phyloP scores from a whole-genome alignment of 495 filamentous ascomycete genomes.

The Penicillium silybi region DNA sequence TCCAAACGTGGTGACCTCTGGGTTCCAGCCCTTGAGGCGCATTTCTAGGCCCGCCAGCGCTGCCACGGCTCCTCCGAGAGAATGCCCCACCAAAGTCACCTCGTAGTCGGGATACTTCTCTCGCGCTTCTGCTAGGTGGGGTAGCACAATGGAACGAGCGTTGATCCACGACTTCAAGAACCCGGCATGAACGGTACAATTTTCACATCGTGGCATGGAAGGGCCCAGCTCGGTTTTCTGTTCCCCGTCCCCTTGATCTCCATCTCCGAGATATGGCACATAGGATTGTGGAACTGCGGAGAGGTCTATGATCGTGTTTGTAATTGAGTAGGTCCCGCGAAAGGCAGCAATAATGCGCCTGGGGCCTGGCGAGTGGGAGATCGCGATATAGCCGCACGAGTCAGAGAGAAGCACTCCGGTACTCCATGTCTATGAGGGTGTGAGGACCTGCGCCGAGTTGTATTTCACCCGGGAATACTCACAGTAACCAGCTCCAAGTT shows the following conservation, averaged over 20 bases:
- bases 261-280: conserved; percentile 66
- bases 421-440: conserved; percentile 66
- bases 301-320: conserved; percentile 85
- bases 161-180: conserved; percentile 81
- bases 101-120: conserved; percentile 63
- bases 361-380: conserved; percentile 62
- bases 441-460: background rate
- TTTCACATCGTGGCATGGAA: conserved; percentile 49
- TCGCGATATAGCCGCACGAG: conserved; percentile 88
- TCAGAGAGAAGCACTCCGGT: conserved; percentile 84
- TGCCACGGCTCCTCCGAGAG: conserved; percentile 88
- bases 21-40: conserved; percentile 60
- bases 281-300: conserved; percentile 86
- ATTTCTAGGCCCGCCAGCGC: conserved; percentile 81
- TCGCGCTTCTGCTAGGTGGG: conserved; percentile 51
- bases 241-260: conserved; percentile 18
- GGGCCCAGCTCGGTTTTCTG: background rate
- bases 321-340: conserved; percentile 87
- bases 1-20: conserved; percentile 84
- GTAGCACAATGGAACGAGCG: conserved; percentile 61
- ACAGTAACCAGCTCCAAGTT: conserved; percentile 70
- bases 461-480: conserved; percentile 4
- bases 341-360: conserved; percentile 84
- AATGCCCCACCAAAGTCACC: conserved; percentile 81
- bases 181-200: conserved; percentile 89